Base-by-base conservation (phyloP, 2,329 filamentous ascomycete species). In the Penicillium sp. region DNA sequence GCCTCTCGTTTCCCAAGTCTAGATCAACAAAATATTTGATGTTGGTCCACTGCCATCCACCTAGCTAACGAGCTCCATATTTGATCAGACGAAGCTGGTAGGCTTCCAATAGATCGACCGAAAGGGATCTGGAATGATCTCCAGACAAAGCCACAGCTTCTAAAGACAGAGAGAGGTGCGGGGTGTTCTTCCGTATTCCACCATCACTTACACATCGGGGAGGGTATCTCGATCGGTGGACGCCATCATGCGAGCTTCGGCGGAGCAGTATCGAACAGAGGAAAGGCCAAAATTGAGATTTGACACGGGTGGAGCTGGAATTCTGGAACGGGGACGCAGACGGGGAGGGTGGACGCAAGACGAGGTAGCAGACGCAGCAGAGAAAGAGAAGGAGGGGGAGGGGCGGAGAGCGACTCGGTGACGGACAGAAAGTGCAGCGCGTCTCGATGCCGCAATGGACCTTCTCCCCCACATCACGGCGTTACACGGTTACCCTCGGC, bases 191-290 rank as follows among this genome's bases (percentile, higher is more conserved):
- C 21, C 13, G 21, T 42, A 26, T 42, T 10, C 21, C 23, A 2
- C 39, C 24, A 55, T 55, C 48, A 71, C 74, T 69, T 65, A 76
- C 74, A 67, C 70, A 56, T 77, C 73, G 55, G 78, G 77, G 37
- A 80, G 68, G 39, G 73, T 74, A 46, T 79, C 77, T 68, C 77
- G 73, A 53, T 80, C 77, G 52, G 65, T 64, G 28, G 67, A 60
- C 51, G 70, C 69, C 77, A 79, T 80, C 58, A 63, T 72, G 67
- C 71, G 71, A 58, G 68, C 65, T 64, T 76, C 74, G 43, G 72
- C 66, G 21, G 75, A 77, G 59, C 75, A 78, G 59, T 69, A 59
- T 61, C 75, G 69, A 54, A 63, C 53, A 46, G 54, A 45, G 48
- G 57, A 16, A 31, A 64, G 49, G 45, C 39, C 58, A 53, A 61